phyloP scores from a whole-genome alignment of 495 filamentous ascomycete genomes.

The Aspergillus panamensis region DNA sequence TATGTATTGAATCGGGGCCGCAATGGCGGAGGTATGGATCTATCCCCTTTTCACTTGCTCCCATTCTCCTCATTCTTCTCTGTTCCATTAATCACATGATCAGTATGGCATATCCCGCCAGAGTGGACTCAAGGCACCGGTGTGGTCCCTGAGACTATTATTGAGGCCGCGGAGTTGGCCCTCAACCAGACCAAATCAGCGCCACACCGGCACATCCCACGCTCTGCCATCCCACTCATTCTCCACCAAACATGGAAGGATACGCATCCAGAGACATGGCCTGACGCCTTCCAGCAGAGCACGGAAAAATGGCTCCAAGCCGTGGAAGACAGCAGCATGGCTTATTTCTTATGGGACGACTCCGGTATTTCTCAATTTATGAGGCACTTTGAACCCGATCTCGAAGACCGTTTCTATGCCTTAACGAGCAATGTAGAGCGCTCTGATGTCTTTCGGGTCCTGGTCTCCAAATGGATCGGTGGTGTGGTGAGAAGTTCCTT shows the following conservation, averaged over 20 bases:
- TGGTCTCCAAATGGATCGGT: constrained; percentile 23
- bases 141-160: constrained; percentile 3
- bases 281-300: constrained; percentile 9
- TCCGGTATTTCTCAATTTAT: constrained; percentile 16
- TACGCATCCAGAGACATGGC: constrained; percentile 15
- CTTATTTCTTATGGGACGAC: constrained; percentile 23
- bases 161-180: constrained; percentile 15
- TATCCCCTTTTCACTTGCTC: background rate
- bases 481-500: constrained; percentile 16
- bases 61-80: background rate
- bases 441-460: constrained; percentile 20
- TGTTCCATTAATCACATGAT: background rate
- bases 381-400: constrained; percentile 7
- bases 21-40: background rate
- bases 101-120: constrained; percentile 22
- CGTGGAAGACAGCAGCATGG: constrained; percentile 12
- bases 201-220: constrained; percentile 5
- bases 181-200: constrained; percentile 1
- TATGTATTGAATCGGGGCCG: background rate
- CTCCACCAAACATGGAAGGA: constrained; percentile 23
- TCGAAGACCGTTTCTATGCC: constrained; percentile 8
- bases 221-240: constrained; percentile 19
- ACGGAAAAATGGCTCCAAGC: constrained; percentile 19
- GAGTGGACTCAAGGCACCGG: constrained; percentile 2
- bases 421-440: constrained; percentile 19